A percentile compares a stretch with the other conserved stretches of the same genome.
phyloP scores from a whole-genome alignment of 345 rosid species.

The Iberis pinnata region DNA sequence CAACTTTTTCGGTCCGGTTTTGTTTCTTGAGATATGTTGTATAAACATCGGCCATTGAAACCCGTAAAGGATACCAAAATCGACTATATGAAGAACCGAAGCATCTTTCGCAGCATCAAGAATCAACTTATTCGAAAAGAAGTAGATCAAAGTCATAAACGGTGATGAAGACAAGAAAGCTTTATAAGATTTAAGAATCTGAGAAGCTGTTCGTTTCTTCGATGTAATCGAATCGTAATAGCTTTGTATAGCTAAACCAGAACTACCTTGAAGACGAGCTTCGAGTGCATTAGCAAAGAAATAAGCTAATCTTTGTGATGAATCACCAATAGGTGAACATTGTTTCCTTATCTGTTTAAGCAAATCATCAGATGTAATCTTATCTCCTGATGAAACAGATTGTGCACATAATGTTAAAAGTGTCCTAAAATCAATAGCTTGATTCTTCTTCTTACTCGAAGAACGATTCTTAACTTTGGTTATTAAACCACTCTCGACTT shows the following conservation, averaged over 20 bases:
- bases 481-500: slow-evolving; percentile 10
- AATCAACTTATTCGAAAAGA: slow-evolving; percentile 48
- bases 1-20: slow-evolving; percentile 52
- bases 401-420: slow-evolving; percentile 72
- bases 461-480: slow-evolving; percentile 25
- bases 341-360: slow-evolving; percentile 72
- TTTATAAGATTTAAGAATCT: slow-evolving; percentile 51
- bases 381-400: slow-evolving; percentile 53
- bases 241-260: slow-evolving; percentile 28
- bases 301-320: slow-evolving; percentile 74
- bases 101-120: slow-evolving; percentile 42
- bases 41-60: slow-evolving; percentile 89
- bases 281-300: slow-evolving; percentile 78
- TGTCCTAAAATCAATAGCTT: slow-evolving; percentile 59
- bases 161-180: slow-evolving; percentile 48
- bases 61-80: slow-evolving; percentile 77
- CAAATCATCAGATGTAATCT: slow-evolving; percentile 58
- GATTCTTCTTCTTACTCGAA: slow-evolving; percentile 40
- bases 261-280: slow-evolving; percentile 51
- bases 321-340: slow-evolving; percentile 60
- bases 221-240: slow-evolving; percentile 29
- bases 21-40: slow-evolving; percentile 38
- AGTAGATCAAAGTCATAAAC: slow-evolving; percentile 50
- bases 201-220: slow-evolving; percentile 50
- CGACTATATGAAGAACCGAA: slow-evolving; percentile 63